A percentile compares a stretch with the other conserved stretches of the same genome.
Evolutionary conservation across 352 stramenopile species (phyloP).

Genomic region (Pythium oligandrum): DNA sequence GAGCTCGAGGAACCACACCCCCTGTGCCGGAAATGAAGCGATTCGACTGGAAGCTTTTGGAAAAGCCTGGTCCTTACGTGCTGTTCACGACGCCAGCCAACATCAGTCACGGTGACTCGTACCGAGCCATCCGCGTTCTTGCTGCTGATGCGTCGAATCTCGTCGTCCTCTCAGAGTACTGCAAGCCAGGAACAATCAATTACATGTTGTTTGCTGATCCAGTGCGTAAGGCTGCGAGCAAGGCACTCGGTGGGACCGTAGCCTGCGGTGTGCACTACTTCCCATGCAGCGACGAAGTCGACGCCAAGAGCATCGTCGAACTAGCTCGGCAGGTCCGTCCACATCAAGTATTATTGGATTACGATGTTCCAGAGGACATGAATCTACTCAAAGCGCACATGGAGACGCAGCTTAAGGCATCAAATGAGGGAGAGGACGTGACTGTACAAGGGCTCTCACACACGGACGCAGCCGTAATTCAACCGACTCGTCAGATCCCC

Average conservation of each 20-base stretch:
- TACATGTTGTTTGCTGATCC: conserved; percentile 79
- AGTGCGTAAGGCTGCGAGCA: conserved; percentile 62
- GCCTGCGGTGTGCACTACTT: conserved; percentile 82
- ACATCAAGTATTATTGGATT: conserved; percentile 66
- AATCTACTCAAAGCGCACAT: conserved; percentile 64
- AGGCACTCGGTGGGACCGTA: conserved; percentile 61
- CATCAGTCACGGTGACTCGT: conserved; percentile 68
- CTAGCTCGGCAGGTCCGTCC: conserved; percentile 52
- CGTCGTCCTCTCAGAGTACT: conserved; percentile 81
- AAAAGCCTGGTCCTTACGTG: conserved; percentile 64
- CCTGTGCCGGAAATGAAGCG: conserved; percentile 4
- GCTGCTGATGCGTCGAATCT: conserved; percentile 77
- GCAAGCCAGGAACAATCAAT: conserved; percentile 74
- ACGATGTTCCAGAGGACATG: conserved; percentile 47
- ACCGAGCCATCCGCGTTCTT: conserved; percentile 51
- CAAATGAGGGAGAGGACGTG: not conserved
- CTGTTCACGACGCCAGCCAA: conserved; percentile 77
- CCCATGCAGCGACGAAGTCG: conserved; percentile 78
- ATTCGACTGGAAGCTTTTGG: conserved; percentile 71
- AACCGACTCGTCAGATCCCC: conserved; percentile 44
- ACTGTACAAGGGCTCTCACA: conserved; percentile 17
- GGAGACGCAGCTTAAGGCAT: conserved; percentile 5
- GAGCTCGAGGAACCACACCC: not conserved
- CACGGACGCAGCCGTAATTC: conserved; percentile 8
- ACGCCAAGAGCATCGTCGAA: conserved; percentile 81